A percentile compares a stretch with the other conserved stretches of the same genome.
phyloP scores from a whole-genome alignment of 495 filamentous ascomycete species.

The Barbatosphaeria neglecta region DNA sequence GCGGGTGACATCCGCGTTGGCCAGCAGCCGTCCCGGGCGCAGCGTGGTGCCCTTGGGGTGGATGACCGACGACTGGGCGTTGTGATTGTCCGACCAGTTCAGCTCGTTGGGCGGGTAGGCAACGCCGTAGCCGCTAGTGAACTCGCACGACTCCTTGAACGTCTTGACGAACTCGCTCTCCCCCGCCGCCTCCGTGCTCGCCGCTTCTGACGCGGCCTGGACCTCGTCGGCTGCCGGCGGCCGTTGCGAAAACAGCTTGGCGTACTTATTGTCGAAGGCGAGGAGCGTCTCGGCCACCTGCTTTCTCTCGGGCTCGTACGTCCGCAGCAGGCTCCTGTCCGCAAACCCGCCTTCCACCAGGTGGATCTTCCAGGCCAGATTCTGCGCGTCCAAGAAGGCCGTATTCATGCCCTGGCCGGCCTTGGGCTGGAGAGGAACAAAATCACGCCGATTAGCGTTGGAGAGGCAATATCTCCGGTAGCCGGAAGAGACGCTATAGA shows the following conservation, averaged over 20 bases:
- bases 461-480: too few relatives aligned
- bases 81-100: constrained; percentile 55
- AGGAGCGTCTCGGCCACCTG: constrained; percentile 60
- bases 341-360: constrained; percentile 55
- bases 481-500: too few relatives aligned
- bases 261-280: constrained; percentile 62
- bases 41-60: constrained; percentile 49
- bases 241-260: constrained; percentile 52
- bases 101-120: constrained; percentile 51
- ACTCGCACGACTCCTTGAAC: constrained; percentile 60
- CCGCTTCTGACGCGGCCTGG: constrained; percentile 24
- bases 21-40: constrained; percentile 58
- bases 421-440: constrained; percentile 45
- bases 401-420: constrained; percentile 83
- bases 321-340: constrained; percentile 45
- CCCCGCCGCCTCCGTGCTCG: constrained; percentile 9
- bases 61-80: constrained; percentile 58
- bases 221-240: constrained; percentile 41
- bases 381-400: constrained; percentile 69
- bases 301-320: constrained; percentile 61
- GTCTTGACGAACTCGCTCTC: constrained; percentile 63
- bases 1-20: constrained; percentile 65
- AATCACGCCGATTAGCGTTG: too few relatives aligned
- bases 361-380: constrained; percentile 77
- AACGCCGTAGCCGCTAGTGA: constrained; percentile 61